Conservation (phyloP, 352 stramenopile species). For the Phytophthora chlamydospora region DNA sequence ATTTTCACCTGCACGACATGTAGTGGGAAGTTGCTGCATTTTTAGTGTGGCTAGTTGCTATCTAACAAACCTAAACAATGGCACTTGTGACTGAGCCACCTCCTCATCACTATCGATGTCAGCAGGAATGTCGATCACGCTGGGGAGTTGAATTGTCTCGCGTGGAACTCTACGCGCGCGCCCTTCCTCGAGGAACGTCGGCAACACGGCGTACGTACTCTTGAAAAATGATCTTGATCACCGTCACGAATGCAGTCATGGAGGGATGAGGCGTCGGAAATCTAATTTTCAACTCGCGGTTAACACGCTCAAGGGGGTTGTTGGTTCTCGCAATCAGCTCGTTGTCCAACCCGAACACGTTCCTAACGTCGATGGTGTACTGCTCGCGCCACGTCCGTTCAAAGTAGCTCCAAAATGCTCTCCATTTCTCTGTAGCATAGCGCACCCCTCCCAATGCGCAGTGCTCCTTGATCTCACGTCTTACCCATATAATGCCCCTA, state of each 20-base stretch:
- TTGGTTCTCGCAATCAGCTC: conserved; percentile 27
- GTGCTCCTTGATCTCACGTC: too few relatives aligned
- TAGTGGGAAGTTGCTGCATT: too few relatives aligned
- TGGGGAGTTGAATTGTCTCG: too few relatives aligned
- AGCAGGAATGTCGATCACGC: too few relatives aligned
- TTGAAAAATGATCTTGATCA: not conserved
- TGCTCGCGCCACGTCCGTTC: conserved; percentile 1
- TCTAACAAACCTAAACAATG: too few relatives aligned
- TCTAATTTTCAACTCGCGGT: conserved; percentile 4
- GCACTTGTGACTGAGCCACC: too few relatives aligned
- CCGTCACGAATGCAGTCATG: conserved; percentile 9
- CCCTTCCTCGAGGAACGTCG: not conserved
- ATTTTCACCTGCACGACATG: too few relatives aligned
- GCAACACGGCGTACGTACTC: not conserved
- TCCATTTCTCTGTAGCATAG: too few relatives aligned
- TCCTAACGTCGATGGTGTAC: conserved; percentile 9
- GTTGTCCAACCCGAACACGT: not conserved
- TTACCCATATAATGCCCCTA: conserved; percentile 9
- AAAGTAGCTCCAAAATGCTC: conserved; percentile 8
- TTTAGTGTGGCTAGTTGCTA: too few relatives aligned
- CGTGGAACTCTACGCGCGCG: too few relatives aligned
- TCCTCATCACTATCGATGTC: too few relatives aligned
- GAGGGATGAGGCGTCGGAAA: conserved; percentile 8
- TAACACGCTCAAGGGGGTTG: conserved; percentile 4
- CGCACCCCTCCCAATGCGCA: too few relatives aligned